These are phyloP conservation scores for Eucalyptus shirleyi DNA, from an alignment of 345 rosid species.

Conservation along the genomic window DNA sequence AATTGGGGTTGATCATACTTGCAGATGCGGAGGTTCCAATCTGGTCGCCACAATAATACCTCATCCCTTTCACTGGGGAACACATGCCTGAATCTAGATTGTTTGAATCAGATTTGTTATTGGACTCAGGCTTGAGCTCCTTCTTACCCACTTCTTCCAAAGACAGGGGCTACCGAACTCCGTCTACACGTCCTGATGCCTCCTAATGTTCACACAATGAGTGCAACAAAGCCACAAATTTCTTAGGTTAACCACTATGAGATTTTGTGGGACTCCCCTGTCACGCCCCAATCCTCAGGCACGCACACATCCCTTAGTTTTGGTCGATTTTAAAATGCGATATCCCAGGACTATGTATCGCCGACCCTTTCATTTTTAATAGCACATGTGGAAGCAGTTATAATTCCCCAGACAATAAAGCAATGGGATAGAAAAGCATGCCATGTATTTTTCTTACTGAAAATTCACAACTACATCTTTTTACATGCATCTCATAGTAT, in stretches of 20 bases:
- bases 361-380: too few species aligned
- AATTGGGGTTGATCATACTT: not conserved
- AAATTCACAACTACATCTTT: too few species aligned
- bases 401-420: too few species aligned
- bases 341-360: too few species aligned
- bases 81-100: not conserved
- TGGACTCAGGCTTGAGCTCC: not conserved
- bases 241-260: not conserved
- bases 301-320: too few species aligned
- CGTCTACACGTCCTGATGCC: not conserved
- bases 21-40: not conserved
- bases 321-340: too few species aligned
- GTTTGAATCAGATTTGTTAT: not conserved
- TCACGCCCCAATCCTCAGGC: too few species aligned
- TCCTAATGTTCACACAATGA: not conserved
- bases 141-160: not conserved
- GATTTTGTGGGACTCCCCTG: too few species aligned
- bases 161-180: not conserved
- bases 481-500: too few species aligned
- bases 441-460: too few species aligned
- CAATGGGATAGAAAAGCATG: too few species aligned
- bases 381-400: too few species aligned
- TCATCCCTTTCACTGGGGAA: not conserved
- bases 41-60: not conserved
- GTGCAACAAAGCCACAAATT: not conserved